Evolutionary conservation across 2,329 filamentous ascomycete species (phyloP), one percentile per base, ranked within the genome.

Genomic region (Trichoderma atroviride): DNA sequence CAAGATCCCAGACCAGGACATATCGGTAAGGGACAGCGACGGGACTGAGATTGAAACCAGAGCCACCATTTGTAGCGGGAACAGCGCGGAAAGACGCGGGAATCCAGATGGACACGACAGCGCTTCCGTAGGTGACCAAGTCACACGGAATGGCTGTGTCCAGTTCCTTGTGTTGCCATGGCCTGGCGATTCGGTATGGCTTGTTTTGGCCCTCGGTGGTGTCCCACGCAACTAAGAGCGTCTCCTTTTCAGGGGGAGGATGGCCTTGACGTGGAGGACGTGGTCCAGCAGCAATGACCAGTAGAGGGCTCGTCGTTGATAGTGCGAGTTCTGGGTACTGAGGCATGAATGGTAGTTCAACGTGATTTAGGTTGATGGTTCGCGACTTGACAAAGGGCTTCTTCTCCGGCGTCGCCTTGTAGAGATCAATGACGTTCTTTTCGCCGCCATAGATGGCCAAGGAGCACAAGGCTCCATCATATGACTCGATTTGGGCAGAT

Each of bases 81-180:
- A 81, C 74, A 13, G 78, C 77, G 16, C 76, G 77, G 71, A 79
- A 81, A 35, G 72, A 76, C 5, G 81, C 79, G 0, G 80, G 79
- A 57, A 81, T 80, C 81, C 81, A 82, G 31, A 82, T 79, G 9
- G 80, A 82, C 0, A 81, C 78, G 6, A 79, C 78, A 0, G 79
- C 74, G 68, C 77, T 79, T 22, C 80, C 81, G 69, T 81, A 81
- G 0, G 80, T 78, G 3, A 75, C 75, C 2, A 82, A 75, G 22
- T 78, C 76, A 13, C 74, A 76, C 1, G 81, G 80, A 2, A 82
- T 75, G 3, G 81, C 80, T 5, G 80, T 81, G 37, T 81, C 79
- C 16, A 82, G 75, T 70, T 81, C 80, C 1, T 74, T 69, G 70
- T 81, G 79, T 61, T 80, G 77, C 79, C 77, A 79, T 1, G 80